Evolutionary conservation across 345 rosid genomes (phyloP), one percentile per base, ranked within the genome.

Genomic region (Rhodomyrtus tomentosa): DNA sequence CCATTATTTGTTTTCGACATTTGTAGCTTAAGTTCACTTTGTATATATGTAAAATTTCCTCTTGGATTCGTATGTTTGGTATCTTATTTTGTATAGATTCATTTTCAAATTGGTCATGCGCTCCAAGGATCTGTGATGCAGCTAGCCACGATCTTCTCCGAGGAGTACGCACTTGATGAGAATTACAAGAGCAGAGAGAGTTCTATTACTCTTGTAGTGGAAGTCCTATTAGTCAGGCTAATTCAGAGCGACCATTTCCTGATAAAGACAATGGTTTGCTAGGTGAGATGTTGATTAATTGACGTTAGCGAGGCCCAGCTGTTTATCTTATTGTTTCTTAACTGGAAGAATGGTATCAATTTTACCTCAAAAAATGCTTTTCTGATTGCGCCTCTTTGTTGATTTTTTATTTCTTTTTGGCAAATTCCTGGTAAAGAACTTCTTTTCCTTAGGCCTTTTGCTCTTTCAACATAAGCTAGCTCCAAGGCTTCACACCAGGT

Each of bases 1-100:
- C 5, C 45, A 68, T 36, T 18, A 36, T 68, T 68, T 68, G 45
- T 36, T 68, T 68, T 18, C 13, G 22, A 62, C 36, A 68, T 36
- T 68, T 68, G 79, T 36, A 36, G 20, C 45, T 68, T 32, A 50
- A 32, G n/a, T 83, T 50, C 51, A 59, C 79, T 21, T 56, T 83
- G 84, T 83, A 83, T n/a, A 83, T 59, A 83, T 83, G 55, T 59
- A 83, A 12, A 83, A 58, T 83, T 83, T 59, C 49, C 80, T 49
- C 80, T 49, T 24, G 25, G 49, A 5, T n/a, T 55, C 50, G 4
- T n/a, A 3, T 10, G 49, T 27, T 3, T 2, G 12, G 36, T 27
- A 29, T 21, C 59, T 29, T 52, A 45, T 21, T 52, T 18, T 52
- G 32, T 55, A 36, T 82, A 38, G 40, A 13, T 81, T 81, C 55